phyloP scores from a whole-genome alignment of 306 rosid species.

The Medicago lupulina region DNA sequence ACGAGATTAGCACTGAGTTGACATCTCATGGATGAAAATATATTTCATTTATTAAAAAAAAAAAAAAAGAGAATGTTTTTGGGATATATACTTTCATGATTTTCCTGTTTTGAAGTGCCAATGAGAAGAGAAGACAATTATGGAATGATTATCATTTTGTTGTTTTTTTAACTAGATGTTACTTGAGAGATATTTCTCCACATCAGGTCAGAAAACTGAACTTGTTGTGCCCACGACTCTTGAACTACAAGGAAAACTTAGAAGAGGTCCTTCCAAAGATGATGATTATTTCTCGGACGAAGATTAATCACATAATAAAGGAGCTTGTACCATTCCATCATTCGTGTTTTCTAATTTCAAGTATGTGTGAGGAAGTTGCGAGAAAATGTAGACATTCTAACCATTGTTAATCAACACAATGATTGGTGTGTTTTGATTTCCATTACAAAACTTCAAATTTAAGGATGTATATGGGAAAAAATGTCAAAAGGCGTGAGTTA shows the following conservation, averaged over 20 bases:
- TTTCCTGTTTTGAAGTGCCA: background rate
- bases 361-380: background rate
- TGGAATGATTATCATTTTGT: background rate
- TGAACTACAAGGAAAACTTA: slow-evolving; percentile 64
- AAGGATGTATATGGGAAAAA: background rate
- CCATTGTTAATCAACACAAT: background rate
- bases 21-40: slow-evolving; percentile 10
- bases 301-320: slow-evolving; percentile 13
- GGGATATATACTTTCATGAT: background rate
- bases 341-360: slow-evolving; percentile 19
- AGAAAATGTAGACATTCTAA: background rate
- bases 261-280: slow-evolving; percentile 72
- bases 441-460: background rate
- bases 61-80: background rate
- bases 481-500: background rate
- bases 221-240: slow-evolving; percentile 76
- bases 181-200: slow-evolving; percentile 78
- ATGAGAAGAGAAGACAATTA: background rate
- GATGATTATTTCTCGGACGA: slow-evolving; percentile 62
- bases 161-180: slow-evolving; percentile 63
- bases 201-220: slow-evolving; percentile 72
- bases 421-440: background rate
- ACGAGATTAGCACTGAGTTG: no score
- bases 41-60: slow-evolving; percentile 5
- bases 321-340: slow-evolving; percentile 1